Percentiles rank a stretch among this genome's conserved stretches.
These are phyloP conservation scores for Heliamphora pulchella DNA, from an alignment of 179 eudicot genomes.

Conservation along the genomic window DNA sequence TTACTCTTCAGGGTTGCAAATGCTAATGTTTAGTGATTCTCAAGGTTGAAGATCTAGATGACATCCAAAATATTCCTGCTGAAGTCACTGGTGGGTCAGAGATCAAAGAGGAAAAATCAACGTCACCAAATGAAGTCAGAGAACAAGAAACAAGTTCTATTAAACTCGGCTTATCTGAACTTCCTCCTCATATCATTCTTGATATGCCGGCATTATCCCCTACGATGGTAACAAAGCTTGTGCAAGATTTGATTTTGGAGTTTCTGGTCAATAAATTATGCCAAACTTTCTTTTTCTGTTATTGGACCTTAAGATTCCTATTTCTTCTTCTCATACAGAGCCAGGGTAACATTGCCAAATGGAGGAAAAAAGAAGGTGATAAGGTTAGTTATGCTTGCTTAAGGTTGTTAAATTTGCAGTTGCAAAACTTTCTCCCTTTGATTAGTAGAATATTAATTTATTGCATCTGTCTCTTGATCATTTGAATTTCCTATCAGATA, in stretches of 20 bases:
- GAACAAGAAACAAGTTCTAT: conserved; percentile 35
- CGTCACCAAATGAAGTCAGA: conserved; percentile 28
- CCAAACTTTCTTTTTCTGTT: not conserved
- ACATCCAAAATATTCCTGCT: conserved; percentile 60
- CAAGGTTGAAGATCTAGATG: conserved; percentile 74
- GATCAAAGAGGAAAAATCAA: conserved; percentile 36
- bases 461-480: conserved; percentile 14
- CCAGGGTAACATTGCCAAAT: conserved; percentile 67
- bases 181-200: conserved; percentile 55
- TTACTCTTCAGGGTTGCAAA: conserved; percentile 4
- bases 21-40: conserved; percentile 12
- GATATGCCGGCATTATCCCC: conserved; percentile 84
- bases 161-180: conserved; percentile 41
- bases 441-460: conserved; percentile 7
- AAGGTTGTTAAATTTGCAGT: conserved; percentile 1
- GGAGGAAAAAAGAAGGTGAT: conserved; percentile 77
- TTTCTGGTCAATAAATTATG: not conserved
- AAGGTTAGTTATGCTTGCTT: conserved; percentile 39
- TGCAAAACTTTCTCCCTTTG: not conserved
- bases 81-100: conserved; percentile 37
- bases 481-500: conserved; percentile 46
- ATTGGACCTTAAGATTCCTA: conserved; percentile 10
- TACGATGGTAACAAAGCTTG: conserved; percentile 48
- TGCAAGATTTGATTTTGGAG: not conserved
- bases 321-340: conserved; percentile 32